Conservation (phyloP, 169 alveolate genomes). For the Babesia caballi region DNA sequence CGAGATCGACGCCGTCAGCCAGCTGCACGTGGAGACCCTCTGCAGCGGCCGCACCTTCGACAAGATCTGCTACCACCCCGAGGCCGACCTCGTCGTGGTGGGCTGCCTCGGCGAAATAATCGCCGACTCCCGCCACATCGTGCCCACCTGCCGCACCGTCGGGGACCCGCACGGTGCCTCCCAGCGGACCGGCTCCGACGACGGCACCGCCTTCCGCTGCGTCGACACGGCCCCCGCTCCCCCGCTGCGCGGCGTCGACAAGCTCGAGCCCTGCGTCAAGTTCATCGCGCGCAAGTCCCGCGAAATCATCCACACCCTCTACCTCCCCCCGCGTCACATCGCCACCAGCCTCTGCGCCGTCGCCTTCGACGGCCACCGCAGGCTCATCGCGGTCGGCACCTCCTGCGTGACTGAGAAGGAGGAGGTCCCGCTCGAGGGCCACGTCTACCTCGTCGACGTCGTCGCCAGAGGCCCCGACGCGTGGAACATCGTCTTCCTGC, state of each 20-base stretch:
- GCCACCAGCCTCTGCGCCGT: constrained; percentile 35
- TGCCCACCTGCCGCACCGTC: background rate
- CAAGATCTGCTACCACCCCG: constrained; percentile 41
- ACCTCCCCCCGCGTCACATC: constrained; percentile 33
- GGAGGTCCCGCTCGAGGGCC: constrained; percentile 50
- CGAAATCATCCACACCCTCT: constrained; percentile 38
- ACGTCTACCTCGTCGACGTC: constrained; percentile 40
- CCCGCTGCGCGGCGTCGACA: constrained; percentile 3
- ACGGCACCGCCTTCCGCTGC: constrained; percentile 15
- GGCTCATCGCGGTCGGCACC: constrained; percentile 44
- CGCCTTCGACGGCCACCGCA: constrained; percentile 22
- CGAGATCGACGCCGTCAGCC: constrained; percentile 18
- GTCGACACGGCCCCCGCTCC: background rate
- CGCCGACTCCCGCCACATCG: background rate
- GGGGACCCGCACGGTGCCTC: background rate
- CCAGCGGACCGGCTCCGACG: background rate
- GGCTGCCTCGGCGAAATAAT: constrained; percentile 31
- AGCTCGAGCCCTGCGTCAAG: constrained; percentile 9
- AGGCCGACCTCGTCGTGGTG: constrained; percentile 46
- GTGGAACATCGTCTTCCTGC: constrained; percentile 10
- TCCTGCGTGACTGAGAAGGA: constrained; percentile 28
- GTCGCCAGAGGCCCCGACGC: background rate
- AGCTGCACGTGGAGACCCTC: constrained; percentile 48
- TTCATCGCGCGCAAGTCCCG: constrained; percentile 23
- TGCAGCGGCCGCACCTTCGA: constrained; percentile 42